Percentiles rank a stretch among this genome's conserved stretches.
Conservation (phyloP, 345 rosid genomes). For the Eucalyptus victrix region DNA sequence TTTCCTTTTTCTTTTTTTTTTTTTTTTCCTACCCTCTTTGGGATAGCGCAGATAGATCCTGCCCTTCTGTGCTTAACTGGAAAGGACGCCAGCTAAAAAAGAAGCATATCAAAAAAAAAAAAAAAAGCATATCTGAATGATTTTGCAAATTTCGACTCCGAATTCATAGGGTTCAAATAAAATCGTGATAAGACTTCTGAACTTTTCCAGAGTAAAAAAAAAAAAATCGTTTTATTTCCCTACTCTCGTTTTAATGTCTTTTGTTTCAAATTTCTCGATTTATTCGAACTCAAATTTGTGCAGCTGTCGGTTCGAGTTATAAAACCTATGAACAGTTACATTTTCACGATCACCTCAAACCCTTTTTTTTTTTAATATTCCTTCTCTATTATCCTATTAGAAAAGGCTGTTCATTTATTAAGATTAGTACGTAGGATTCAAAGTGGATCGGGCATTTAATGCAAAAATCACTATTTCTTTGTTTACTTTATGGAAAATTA, state of each 20-base stretch:
- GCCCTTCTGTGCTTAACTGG: no score
- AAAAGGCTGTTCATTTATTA: neutral
- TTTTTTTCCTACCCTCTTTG: neutral
- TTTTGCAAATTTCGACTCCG: neutral
- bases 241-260: neutral
- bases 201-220: neutral
- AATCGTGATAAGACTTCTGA: neutral
- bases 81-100: neutral
- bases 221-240: neutral
- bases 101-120: neutral
- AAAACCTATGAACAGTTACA: fast-evolving
- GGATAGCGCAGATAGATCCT: neutral
- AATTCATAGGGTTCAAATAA: neutral
- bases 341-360: neutral
- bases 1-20: neutral
- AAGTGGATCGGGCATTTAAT: neutral
- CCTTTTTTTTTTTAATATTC: neutral
- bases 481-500: fast-evolving
- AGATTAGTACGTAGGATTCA: neutral
- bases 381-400: neutral
- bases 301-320: neutral
- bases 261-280: no score
- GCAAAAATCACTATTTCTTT: fast-evolving
- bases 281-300: no score
- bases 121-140: neutral